A percentile compares a stretch with the other conserved stretches of the same genome.
These are phyloP conservation scores for Trichoderma orchidacearum DNA, from an alignment of 495 filamentous ascomycete species.

Conservation along the genomic window DNA sequence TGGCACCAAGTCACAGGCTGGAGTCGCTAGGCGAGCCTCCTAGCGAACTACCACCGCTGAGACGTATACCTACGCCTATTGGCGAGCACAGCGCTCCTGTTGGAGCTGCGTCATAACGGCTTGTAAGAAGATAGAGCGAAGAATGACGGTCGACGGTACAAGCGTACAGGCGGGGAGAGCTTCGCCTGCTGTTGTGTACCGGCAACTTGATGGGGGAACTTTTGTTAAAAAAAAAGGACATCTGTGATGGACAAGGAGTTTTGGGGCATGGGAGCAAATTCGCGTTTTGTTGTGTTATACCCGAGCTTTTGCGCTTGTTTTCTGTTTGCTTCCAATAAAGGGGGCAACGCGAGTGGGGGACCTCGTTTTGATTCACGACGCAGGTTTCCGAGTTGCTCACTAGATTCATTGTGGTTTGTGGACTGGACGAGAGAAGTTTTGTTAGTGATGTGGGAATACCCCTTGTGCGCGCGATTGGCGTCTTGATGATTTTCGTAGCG, in stretches of 20 bases:
- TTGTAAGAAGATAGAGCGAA: neutral
- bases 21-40: slow-evolving; percentile 8
- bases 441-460: neutral
- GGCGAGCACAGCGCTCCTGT: neutral
- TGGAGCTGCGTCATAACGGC: neutral
- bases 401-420: neutral
- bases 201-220: neutral
- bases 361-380: neutral
- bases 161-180: too few species aligned
- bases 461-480: neutral
- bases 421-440: neutral
- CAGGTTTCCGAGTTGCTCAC: neutral
- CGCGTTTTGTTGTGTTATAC: slow-evolving; percentile 10
- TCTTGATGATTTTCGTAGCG: neutral
- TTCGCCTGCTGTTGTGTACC: too few species aligned
- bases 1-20: slow-evolving; percentile 22
- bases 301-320: slow-evolving; percentile 7
- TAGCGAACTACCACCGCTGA: neutral
- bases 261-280: neutral
- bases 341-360: neutral
- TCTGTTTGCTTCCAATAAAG: neutral
- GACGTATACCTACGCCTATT: neutral
- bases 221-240: neutral
- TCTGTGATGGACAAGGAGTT: neutral
- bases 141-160: neutral